Conservation (phyloP, 2,329 filamentous ascomycete species). For the Ceratocystis destructans region DNA sequence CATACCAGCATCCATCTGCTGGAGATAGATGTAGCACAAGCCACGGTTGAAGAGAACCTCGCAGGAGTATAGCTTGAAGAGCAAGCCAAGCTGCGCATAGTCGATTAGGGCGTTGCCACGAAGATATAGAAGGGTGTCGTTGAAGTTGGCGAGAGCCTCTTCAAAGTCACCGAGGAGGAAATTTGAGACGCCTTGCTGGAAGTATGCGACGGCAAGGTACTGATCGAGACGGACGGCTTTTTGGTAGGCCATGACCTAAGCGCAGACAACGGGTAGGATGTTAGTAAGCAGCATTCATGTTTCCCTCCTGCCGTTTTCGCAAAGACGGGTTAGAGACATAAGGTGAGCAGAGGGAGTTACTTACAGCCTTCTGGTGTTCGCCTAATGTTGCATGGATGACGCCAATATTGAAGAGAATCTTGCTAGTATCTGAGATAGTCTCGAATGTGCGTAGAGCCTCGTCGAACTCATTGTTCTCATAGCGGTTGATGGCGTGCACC, state of each 20-base stretch:
- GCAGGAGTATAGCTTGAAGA: constrained; percentile 94
- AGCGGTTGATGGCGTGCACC: constrained; percentile 79
- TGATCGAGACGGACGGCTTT: constrained; percentile 79
- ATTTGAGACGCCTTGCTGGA: constrained; percentile 96
- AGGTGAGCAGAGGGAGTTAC: constrained; percentile 27
- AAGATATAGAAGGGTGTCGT: constrained; percentile 88
- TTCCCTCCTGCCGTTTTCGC: background rate
- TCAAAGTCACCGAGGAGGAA: constrained; percentile 95
- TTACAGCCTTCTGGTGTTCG: constrained; percentile 86
- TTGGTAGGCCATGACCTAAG: constrained; percentile 85
- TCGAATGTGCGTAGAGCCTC: constrained; percentile 73
- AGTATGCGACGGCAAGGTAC: constrained; percentile 94
- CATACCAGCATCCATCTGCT: constrained; percentile 80
- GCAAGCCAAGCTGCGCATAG: constrained; percentile 86
- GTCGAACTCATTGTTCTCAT: constrained; percentile 97
- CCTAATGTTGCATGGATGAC: constrained; percentile 95
- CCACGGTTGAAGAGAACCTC: constrained; percentile 96
- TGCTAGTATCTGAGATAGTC: constrained; percentile 83
- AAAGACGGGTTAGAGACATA: background rate
- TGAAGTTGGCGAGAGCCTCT: constrained; percentile 95
- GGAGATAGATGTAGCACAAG: constrained; percentile 91
- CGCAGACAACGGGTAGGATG: constrained; percentile 16
- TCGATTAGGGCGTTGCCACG: constrained; percentile 95
- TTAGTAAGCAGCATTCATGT: constrained; percentile 20
- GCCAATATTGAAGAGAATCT: constrained; percentile 96